Percentiles rank a stretch among this genome's conserved stretches.
These are phyloP conservation scores for Neostapfia colusana DNA, from an alignment of 176 grass and related monocot species.

Conservation along the genomic window DNA sequence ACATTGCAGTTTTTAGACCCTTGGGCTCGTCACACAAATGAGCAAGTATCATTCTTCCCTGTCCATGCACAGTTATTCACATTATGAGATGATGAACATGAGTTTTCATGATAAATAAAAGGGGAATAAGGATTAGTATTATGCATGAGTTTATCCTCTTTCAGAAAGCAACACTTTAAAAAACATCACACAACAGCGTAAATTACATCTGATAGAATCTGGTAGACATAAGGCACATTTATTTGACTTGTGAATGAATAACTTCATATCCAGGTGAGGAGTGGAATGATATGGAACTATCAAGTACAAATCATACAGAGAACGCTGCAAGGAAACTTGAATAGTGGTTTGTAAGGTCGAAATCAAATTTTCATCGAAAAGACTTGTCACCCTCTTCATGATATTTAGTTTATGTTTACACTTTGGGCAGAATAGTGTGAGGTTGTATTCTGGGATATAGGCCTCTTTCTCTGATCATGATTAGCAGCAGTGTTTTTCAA, in stretches of 20 bases:
- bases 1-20: slow-evolving; percentile 97
- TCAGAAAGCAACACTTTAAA: not conserved
- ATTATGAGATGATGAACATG: slow-evolving; percentile 24
- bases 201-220: not conserved
- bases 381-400: not conserved
- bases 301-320: not conserved
- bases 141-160: not conserved
- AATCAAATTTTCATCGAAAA: not conserved
- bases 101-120: slow-evolving; percentile 20
- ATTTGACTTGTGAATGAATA: not conserved
- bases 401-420: not conserved
- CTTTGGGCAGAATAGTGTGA: not conserved
- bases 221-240: not conserved
- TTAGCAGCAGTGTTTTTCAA: not conserved
- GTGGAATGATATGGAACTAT: not conserved
- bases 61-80: slow-evolving; percentile 40
- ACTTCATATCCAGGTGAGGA: slow-evolving; percentile 3
- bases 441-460: not conserved
- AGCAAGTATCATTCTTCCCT: slow-evolving; percentile 98
- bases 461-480: not conserved
- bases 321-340: not conserved
- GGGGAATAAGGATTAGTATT: slow-evolving; percentile 1
- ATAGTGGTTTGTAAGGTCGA: not conserved
- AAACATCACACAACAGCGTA: not conserved
- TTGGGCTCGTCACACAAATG: slow-evolving; percentile 92